Conservation (phyloP, 108 stramenopile species). For the Ochromonas danica region DNA sequence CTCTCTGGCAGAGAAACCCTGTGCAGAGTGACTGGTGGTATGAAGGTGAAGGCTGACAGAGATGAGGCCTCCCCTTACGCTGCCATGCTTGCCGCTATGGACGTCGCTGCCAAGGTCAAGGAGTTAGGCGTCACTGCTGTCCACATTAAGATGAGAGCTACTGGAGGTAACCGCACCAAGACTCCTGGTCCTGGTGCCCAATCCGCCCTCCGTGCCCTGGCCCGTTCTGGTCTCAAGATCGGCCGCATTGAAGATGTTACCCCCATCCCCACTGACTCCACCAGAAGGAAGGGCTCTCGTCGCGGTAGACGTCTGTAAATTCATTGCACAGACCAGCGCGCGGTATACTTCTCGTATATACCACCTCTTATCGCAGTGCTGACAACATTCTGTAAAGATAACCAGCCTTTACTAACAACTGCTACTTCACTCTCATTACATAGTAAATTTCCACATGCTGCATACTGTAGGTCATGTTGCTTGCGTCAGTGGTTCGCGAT, state of each 20-base stretch:
- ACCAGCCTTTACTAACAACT: too few relatives aligned
- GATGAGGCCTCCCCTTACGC: slow-evolving; percentile 99
- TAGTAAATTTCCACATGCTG: too few relatives aligned
- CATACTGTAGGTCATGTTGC: too few relatives aligned
- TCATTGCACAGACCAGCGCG: too few relatives aligned
- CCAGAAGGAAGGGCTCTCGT: slow-evolving; percentile 95
- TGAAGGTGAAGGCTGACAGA: slow-evolving; percentile 99
- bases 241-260: slow-evolving; percentile 99
- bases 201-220: slow-evolving; percentile 93
- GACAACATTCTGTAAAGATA: too few relatives aligned
- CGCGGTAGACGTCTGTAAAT: slow-evolving; percentile 98
- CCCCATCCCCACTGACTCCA: slow-evolving; percentile 97
- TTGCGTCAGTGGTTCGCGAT: too few relatives aligned
- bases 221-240: slow-evolving; percentile 97
- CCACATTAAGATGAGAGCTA: slow-evolving; percentile 99
- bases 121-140: slow-evolving; percentile 97
- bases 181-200: slow-evolving; percentile 98
- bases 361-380: too few relatives aligned
- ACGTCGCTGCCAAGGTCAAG: slow-evolving; percentile 79
- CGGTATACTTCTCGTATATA: too few relatives aligned
- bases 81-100: slow-evolving; percentile 99
- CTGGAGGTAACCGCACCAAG: slow-evolving; percentile 93
- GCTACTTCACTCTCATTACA: too few relatives aligned
- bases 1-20: slow-evolving; percentile 98
- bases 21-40: slow-evolving; percentile 98